Evolutionary conservation across 805 yeast species (phyloP).

Genomic region (Clavispora santaluciae): DNA sequence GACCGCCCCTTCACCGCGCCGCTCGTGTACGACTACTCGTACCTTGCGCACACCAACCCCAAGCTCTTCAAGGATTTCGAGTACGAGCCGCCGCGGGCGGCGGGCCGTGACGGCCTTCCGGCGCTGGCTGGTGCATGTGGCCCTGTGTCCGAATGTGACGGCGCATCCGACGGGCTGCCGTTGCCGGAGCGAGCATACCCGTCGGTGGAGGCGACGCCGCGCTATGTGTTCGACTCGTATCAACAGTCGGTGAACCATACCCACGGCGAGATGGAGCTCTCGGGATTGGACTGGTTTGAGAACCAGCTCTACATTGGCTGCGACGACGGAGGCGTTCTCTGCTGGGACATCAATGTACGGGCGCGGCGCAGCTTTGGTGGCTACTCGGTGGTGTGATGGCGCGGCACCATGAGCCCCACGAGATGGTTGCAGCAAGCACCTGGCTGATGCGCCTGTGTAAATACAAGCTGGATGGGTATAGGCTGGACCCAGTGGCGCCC

Average conservation of each 20-base stretch:
- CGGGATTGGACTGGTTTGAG: constrained; percentile 35
- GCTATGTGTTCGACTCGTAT: constrained; percentile 18
- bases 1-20: constrained; percentile 26
- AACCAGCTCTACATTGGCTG: constrained; percentile 35
- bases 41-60: constrained; percentile 32
- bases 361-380: constrained; percentile 59
- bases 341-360: constrained; percentile 67
- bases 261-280: constrained; percentile 41
- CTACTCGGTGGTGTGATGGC: constrained; percentile 29
- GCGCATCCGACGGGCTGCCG: too few relatives aligned
- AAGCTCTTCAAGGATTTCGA: constrained; percentile 32
- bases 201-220: neutral
- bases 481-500: too few relatives aligned
- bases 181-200: neutral
- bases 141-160: too few relatives aligned
- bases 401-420: too few relatives aligned
- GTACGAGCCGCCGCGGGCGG: constrained; percentile 28
- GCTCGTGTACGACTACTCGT: constrained; percentile 39
- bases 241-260: constrained; percentile 30
- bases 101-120: constrained; percentile 4
- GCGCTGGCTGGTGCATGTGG: too few relatives aligned
- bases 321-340: constrained; percentile 57
- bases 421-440: too few relatives aligned
- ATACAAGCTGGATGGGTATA: too few relatives aligned
- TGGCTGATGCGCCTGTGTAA: too few relatives aligned